These are phyloP conservation scores for Venturia asperata DNA, from an alignment of 2,329 filamentous ascomycete genomes.

Conservation along the genomic window DNA sequence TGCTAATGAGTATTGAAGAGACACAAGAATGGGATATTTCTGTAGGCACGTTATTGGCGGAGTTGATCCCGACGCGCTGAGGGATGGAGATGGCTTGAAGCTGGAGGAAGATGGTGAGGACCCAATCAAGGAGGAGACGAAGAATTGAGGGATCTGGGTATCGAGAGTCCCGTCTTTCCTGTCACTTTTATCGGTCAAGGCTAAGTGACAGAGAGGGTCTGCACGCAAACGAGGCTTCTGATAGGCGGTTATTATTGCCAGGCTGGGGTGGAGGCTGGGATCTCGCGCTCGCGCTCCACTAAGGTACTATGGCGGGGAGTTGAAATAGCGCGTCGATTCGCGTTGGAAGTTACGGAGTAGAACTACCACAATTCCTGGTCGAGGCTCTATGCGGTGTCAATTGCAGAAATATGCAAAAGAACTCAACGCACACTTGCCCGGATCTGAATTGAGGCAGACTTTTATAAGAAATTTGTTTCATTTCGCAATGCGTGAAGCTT, in stretches of 20 bases:
- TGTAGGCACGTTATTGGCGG: slow-evolving; percentile 6
- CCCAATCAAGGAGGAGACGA: background rate
- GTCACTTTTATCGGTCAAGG: background rate
- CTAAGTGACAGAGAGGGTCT: background rate
- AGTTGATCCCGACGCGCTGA: background rate
- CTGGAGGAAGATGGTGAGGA: background rate
- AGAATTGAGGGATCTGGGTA: background rate
- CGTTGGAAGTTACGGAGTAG: no score
- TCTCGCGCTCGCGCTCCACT: no score
- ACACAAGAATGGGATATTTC: slow-evolving; percentile 4
- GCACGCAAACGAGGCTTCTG: background rate
- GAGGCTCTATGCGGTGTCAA: background rate
- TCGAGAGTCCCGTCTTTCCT: background rate
- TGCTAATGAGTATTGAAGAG: background rate
- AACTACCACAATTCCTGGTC: no score
- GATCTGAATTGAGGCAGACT: background rate
- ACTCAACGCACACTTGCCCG: background rate
- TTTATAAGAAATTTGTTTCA: background rate
- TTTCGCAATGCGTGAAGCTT: background rate
- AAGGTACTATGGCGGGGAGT: background rate
- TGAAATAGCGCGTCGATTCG: slow-evolving; percentile 1
- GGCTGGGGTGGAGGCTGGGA: background rate
- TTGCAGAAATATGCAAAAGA: background rate
- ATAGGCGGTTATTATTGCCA: background rate
- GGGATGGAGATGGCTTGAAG: background rate